phyloP scores from a whole-genome alignment of 2,329 filamentous ascomycete genomes.

The Teratosphaeria nubilosa region DNA sequence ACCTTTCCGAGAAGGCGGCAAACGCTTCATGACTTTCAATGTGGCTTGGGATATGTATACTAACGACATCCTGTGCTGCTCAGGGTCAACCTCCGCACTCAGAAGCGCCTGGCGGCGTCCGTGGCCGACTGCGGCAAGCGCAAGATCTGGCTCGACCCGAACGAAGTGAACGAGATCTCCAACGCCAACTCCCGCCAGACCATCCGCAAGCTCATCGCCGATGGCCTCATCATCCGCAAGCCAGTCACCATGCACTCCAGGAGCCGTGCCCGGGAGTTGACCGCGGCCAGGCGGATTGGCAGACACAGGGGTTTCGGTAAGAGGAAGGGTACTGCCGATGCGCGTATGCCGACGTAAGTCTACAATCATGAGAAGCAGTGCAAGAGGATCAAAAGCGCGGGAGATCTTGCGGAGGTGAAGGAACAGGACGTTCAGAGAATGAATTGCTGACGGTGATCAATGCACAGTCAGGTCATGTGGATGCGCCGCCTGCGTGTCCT shows the following conservation, averaged over 20 bases:
- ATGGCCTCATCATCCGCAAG: conserved; percentile 99
- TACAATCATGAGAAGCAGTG: neutral
- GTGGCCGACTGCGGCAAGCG: conserved; percentile 98
- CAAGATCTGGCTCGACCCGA: conserved; percentile 99
- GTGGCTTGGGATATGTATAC: conserved; percentile 4
- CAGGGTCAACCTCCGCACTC: conserved; percentile 99
- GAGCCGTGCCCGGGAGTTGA: conserved; percentile 89
- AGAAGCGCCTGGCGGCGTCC: conserved; percentile 99
- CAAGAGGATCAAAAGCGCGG: neutral
- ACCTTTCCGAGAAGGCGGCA: neutral
- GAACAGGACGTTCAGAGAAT: neutral
- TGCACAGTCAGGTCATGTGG: conserved; percentile 83
- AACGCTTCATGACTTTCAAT: neutral
- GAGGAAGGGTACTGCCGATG: conserved; percentile 99
- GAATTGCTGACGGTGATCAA: conserved; percentile 22
- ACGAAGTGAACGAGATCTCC: conserved; percentile 98
- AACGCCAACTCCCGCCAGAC: conserved; percentile 99
- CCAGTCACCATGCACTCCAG: conserved; percentile 99
- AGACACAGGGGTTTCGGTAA: conserved; percentile 99
- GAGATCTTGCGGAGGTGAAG: neutral
- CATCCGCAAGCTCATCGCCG: conserved; percentile 97
- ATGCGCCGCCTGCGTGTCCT: conserved; percentile 99
- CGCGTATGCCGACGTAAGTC: conserved; percentile 93
- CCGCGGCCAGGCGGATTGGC: conserved; percentile 85
- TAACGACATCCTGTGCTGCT: conserved; percentile 22